Base-by-base conservation (phyloP, 768 basidiomycete genomes). In the Rhizopogon vulgaris region DNA sequence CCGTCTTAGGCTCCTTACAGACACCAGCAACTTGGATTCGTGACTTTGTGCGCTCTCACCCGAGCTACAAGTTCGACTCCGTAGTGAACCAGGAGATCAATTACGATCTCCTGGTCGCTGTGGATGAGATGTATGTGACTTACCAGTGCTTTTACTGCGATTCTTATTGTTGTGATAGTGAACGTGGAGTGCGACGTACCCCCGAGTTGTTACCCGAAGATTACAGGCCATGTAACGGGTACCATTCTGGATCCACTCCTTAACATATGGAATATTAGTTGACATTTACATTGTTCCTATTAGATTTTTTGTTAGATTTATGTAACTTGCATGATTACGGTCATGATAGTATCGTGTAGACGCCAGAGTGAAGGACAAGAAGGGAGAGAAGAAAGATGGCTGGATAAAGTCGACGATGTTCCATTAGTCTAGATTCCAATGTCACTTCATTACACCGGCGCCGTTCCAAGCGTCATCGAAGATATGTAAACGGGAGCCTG, bases 11-110 rank as follows among this genome's bases (percentile, higher is more conserved):
- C 18, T 76, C 84, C 6, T 73, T 97, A 24, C 66, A 82, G 64
- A 97, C 96, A 0, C 82, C 91, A 6, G 96, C 96, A 10, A 82
- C 84, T 3, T 99, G 93, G 93, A 94, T 96, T 52, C 81, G 96
- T 34, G 78, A 87, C 42, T 98, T 97, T 69, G 88, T 99, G 39
- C 82, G 84, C 24, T 78, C 84, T 1, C 96, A 99, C 67, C 90
- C 94, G 7, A 78, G 73, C n/a, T 99, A 99, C 73, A 85, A 87
- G 67, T 78, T 82, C 46, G 93, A 99, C 70, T 95, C 93, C n/a
- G 86, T 88, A 47, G 91, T 99, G 17, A 87, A 77, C 47, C 79
- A 90, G 61, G 84, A 88, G 69, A 92, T 98, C 63, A 96, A 94
- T 63, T 96, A 94, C 64, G 96, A 99, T 70, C 78, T 99, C 25